Evolutionary conservation across 2,329 filamentous ascomycete genomes (phyloP), one percentile per base, ranked within the genome.

Genomic region (Penicillium sp.): DNA sequence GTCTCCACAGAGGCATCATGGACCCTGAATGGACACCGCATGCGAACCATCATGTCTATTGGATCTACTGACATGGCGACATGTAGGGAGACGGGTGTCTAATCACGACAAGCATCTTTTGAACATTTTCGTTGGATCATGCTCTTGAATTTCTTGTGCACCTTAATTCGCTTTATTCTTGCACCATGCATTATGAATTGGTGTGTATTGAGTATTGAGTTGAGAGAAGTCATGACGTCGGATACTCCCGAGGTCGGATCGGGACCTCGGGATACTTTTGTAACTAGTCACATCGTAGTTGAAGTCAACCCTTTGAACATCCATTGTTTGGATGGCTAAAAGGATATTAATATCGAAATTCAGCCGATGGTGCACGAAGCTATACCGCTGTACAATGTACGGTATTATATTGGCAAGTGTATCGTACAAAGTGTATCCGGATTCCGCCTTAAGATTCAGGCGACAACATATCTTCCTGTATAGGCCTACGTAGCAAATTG

Each of bases 1-100:
- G 29, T 55, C 31, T 35, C 50, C 43, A 47, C 38, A 48, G 35
- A 41, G 25, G n/a, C 58, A 59, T 58, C 58, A 60, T 56, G 48
- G 58, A 60, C 25, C 51, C 25, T 54, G 29, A 35, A 41, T 21
- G 21, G 35, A 33, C 17, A 15, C 25, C 35, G 46, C 45, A 47
- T n/a, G 27, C 23, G 38, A 50, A 50, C 33, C 25, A 31, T 41
- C 35, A 6, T 25, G 19, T n/a, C 45, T 33, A 9, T 31, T 31
- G 13, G 33, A 10, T 38, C 42, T 27, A 25, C n/a, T 1, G 12
- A 37, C 41, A 35, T 17, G 21, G 9, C 21, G 31, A 27, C 17
- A n/a, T n/a, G 5, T 19, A 23, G 27, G 10, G 17, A 38, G 23
- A 13, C 25, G 23, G 2, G 12, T 1, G 2, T 23, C 52, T 19